Evolutionary conservation across 495 filamentous ascomycete species (phyloP).

Genomic region (Monascus purpureus): DNA sequence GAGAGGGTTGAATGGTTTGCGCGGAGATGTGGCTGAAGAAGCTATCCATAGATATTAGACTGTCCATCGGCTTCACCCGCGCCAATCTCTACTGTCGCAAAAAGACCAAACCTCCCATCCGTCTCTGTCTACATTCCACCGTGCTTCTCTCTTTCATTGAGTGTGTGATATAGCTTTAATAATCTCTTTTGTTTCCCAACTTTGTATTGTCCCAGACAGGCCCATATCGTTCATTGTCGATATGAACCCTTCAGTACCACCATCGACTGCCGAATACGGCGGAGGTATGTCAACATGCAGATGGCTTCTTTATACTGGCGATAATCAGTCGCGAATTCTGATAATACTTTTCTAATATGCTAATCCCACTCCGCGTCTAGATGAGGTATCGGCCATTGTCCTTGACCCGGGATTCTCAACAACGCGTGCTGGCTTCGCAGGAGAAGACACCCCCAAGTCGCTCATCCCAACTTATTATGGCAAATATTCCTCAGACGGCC

Average conservation of each 20-base stretch:
- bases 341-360: too few relatives aligned
- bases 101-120: too few relatives aligned
- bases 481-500: slow-evolving; percentile 38
- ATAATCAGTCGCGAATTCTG: too few relatives aligned
- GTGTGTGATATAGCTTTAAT: too few relatives aligned
- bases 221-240: slow-evolving; percentile 1
- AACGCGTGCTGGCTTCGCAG: slow-evolving; percentile 88
- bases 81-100: too few relatives aligned
- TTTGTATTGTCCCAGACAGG: slow-evolving; percentile 1
- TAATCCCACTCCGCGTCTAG: slow-evolving; percentile 29
- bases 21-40: neutral
- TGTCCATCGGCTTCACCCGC: too few relatives aligned
- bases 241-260: slow-evolving; percentile 38
- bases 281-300: slow-evolving; percentile 47
- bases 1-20: neutral
- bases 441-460: slow-evolving; percentile 93
- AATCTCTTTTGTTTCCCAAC: too few relatives aligned
- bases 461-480: slow-evolving; percentile 81
- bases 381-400: slow-evolving; percentile 93
- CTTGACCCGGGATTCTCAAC: slow-evolving; percentile 87
- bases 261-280: slow-evolving; percentile 60
- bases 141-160: too few relatives aligned
- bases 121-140: too few relatives aligned
- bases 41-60: too few relatives aligned
- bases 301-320: too few relatives aligned